Evolutionary conservation across 805 yeast genomes (phyloP).

Genomic region (Blastobotrys chiropterorum): DNA sequence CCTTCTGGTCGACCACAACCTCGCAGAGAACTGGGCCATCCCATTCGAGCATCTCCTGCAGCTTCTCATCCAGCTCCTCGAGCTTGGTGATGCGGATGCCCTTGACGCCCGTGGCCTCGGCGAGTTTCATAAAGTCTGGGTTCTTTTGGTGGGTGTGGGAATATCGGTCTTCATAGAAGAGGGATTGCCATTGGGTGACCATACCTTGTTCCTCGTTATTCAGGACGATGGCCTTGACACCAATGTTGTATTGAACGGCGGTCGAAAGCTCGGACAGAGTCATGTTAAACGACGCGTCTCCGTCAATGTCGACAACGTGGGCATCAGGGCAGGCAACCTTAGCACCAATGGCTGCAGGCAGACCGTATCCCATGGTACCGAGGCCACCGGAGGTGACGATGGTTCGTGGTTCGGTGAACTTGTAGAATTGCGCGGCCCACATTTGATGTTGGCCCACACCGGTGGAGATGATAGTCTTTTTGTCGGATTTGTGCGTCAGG

Average conservation of each 20-base stretch:
- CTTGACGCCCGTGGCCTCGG: constrained; percentile 89
- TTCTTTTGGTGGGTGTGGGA: constrained; percentile 96
- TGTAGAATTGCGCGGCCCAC: constrained; percentile 99
- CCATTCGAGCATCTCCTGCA: constrained; percentile 63
- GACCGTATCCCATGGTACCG: constrained; percentile 98
- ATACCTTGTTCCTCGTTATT: constrained; percentile 99
- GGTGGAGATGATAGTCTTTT: constrained; percentile 83
- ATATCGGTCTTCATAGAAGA: constrained; percentile 94
- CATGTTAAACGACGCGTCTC: constrained; percentile 99
- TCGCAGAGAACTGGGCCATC: constrained; percentile 87
- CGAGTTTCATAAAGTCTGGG: constrained; percentile 88
- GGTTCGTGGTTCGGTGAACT: constrained; percentile 88
- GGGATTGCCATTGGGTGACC: constrained; percentile 99
- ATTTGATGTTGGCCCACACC: constrained; percentile 99
- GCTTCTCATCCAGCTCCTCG: constrained; percentile 52
- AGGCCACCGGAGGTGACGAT: constrained; percentile 98
- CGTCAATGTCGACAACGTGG: constrained; percentile 92
- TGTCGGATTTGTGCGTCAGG: constrained; percentile 55
- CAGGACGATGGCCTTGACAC: constrained; percentile 80
- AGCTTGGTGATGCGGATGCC: constrained; percentile 70
- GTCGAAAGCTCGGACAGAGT: constrained; percentile 87
- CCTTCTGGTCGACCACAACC: constrained; percentile 82
- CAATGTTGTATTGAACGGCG: constrained; percentile 90
- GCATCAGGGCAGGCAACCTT: constrained; percentile 95
- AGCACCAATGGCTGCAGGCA: constrained; percentile 98